A percentile compares a stretch with the other conserved stretches of the same genome.
Conservation (phyloP, 192 early-diverging fungal species). For the Rhizophagus clarus region DNA sequence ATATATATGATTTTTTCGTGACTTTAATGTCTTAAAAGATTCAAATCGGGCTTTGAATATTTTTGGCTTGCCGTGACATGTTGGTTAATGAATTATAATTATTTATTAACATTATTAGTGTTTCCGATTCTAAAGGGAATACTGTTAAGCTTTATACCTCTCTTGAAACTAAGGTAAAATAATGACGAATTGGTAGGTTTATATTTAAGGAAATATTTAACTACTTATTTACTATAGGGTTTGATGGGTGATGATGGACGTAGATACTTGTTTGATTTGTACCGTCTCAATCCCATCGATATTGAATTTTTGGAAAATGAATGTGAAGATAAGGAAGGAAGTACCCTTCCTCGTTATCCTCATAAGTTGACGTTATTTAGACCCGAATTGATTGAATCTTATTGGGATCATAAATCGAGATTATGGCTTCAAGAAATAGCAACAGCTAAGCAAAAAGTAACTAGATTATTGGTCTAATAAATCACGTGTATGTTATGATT, state of each 20-base stretch:
- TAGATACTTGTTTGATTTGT: constrained; percentile 91
- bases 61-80: not conserved
- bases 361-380: constrained; percentile 84
- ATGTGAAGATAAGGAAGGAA: constrained; percentile 54
- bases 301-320: constrained; percentile 82
- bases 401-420: constrained; percentile 81
- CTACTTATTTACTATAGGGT: constrained; percentile 43
- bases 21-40: not conserved
- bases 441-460: constrained; percentile 45
- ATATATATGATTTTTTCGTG: not conserved
- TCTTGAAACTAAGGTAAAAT: constrained; percentile 74
- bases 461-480: not conserved
- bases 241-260: constrained; percentile 89
- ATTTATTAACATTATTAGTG: constrained; percentile 32
- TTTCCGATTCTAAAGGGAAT: constrained; percentile 67
- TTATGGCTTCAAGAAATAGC: constrained; percentile 60
- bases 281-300: constrained; percentile 89
- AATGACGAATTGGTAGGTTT: not conserved
- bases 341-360: constrained; percentile 71
- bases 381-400: constrained; percentile 82
- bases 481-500: not conserved
- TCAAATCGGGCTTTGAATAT: not conserved
- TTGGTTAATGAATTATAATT: not conserved
- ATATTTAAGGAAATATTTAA: not conserved
- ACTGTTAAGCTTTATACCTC: constrained; percentile 75